phyloP scores from a whole-genome alignment of 2,329 filamentous ascomycete genomes.

The Alternaria angustiovoidea region DNA sequence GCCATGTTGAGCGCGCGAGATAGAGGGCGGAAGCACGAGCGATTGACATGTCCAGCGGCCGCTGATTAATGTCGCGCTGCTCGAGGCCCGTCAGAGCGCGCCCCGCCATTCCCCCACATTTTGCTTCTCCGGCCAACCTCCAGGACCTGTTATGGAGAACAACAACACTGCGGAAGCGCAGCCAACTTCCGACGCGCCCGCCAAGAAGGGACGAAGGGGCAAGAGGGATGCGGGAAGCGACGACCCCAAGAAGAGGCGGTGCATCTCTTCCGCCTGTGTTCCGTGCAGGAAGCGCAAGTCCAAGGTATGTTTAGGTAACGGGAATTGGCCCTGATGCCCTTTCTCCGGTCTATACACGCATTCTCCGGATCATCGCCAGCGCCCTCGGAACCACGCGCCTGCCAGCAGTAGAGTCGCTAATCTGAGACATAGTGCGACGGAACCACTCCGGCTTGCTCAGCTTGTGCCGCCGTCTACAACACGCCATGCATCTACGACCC shows the following conservation, averaged over 20 bases:
- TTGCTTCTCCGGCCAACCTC: constrained; percentile 19
- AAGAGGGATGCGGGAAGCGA: constrained; percentile 52
- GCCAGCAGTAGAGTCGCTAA: constrained; percentile 17
- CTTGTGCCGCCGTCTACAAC: constrained; percentile 93
- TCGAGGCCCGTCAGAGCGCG: constrained; percentile 21
- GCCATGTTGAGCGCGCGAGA: constrained; percentile 27
- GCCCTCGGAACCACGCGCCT: constrained; percentile 13
- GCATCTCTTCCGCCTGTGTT: constrained; percentile 51
- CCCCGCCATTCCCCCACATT: constrained; percentile 33
- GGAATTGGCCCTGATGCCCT: constrained; percentile 11
- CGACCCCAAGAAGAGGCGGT: constrained; percentile 54
- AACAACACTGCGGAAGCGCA: constrained; percentile 18
- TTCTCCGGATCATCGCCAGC: constrained; percentile 16
- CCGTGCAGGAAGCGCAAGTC: constrained; percentile 53
- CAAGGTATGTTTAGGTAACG: constrained; percentile 45
- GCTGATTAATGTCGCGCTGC: constrained; percentile 37
- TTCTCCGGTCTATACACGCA: constrained; percentile 17
- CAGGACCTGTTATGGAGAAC: constrained; percentile 23
- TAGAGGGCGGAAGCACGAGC: constrained; percentile 22
- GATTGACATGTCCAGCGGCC: constrained; percentile 15
- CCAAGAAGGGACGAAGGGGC: constrained; percentile 45
- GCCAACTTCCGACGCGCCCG: constrained; percentile 21
- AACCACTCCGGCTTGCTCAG: constrained; percentile 60
- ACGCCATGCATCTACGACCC: constrained; percentile 95
- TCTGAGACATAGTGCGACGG: constrained; percentile 74